Base-by-base conservation (phyloP, 192 early-diverging fungal genomes). In the Backusella westeae region DNA sequence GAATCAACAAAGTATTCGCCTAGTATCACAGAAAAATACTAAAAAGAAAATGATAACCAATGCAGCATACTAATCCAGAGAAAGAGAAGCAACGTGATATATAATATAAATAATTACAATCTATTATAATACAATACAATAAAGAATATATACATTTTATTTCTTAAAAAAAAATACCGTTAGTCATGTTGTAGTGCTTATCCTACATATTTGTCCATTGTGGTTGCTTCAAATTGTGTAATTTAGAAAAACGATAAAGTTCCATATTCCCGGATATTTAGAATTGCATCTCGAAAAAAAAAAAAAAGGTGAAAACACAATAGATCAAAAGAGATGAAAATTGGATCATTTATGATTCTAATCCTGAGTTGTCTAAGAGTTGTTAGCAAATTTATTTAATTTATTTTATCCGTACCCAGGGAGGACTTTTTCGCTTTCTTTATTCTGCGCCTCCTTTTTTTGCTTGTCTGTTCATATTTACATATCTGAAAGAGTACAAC, bases 1-100 rank as follows among this genome's bases (percentile, higher is more conserved):
- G 23, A 32, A 23, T 63, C 56, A 63, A 63, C 56, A 29, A 2
- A 63, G 29, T 63, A 63, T 10, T 63, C 56, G 10, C 56, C 56
- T 63, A 63, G 56, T 63, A 63, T 63, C 56, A 63, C 56, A 63
- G 56, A 63, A 4, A 63, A 63, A 63, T 63, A 63, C 12, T 63
- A 63, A 32, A 2, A 32, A 52, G 19, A 52, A 17, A 9, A 53
- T 53, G 21, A 53, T 23, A 53, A 29, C 21, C 10, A 63, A 29
- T 29, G 10, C 8, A 49, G 6, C 29, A 6, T 26, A 12, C 23
- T 3, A 23, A 63, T 9, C 4, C 23, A 63, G 26, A 63, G 56
- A 29, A 63, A 29, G 26, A 29, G 9, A 63, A 14, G 3, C 26
- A 26, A 29, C 21, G 3, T 12, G 10, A 63, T 29, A 5, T 14